These are phyloP conservation scores for Asterophora lycoperdoides DNA, from an alignment of 768 basidiomycete species.

Conservation along the genomic window DNA sequence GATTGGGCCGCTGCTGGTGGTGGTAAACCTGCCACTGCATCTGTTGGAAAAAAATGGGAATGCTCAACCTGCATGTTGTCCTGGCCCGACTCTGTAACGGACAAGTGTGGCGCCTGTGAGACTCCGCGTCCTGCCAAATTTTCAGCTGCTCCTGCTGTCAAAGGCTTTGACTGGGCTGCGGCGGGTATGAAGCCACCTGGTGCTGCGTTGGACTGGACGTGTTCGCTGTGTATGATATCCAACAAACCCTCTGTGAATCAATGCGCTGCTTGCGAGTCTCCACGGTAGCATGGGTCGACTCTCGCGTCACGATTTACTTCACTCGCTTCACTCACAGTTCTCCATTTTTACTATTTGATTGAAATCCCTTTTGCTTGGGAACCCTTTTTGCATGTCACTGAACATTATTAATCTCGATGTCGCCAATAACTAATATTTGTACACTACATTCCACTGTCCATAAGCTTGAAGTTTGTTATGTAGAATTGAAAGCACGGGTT, in stretches of 20 bases:
- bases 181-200: slow-evolving; percentile 52
- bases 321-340: not conserved
- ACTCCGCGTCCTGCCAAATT: slow-evolving; percentile 5
- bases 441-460: slow-evolving; percentile 2
- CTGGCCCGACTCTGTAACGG: slow-evolving; percentile 7
- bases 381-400: too few species aligned
- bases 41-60: slow-evolving; percentile 7
- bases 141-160: slow-evolving; percentile 18
- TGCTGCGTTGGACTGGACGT: slow-evolving; percentile 47
- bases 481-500: not conserved
- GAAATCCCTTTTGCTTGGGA: too few species aligned
- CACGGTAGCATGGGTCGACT: too few species aligned
- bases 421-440: slow-evolving; percentile 12
- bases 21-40: slow-evolving; percentile 3
- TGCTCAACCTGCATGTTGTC: slow-evolving; percentile 11
- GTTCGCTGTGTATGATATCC: slow-evolving; percentile 45
- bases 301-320: too few species aligned
- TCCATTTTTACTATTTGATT: not conserved
- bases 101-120: slow-evolving; percentile 4
- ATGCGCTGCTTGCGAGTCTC: slow-evolving; percentile 43
- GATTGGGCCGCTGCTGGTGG: slow-evolving; percentile 14
- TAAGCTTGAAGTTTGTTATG: too few species aligned
- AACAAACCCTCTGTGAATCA: slow-evolving; percentile 44
- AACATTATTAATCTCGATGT: not conserved
- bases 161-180: slow-evolving; percentile 58